These are phyloP conservation scores for Nicotiana benthamiana DNA, from an alignment of 257 asterid genomes.

Conservation along the genomic window DNA sequence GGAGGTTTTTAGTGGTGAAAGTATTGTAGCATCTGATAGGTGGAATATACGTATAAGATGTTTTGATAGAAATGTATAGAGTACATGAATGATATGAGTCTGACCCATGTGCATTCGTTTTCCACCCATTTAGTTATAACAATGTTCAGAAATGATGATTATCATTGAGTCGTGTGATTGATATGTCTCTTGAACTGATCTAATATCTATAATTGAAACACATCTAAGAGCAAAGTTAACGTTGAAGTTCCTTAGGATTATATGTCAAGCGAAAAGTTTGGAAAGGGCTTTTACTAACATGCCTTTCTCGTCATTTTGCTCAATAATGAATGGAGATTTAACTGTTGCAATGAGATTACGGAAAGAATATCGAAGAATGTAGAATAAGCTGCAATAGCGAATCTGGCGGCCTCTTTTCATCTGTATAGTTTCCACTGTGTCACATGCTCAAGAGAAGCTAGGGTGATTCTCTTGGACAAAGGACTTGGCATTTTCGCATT, in stretches of 20 bases:
- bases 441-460: not conserved
- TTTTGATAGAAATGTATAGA: not conserved
- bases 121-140: not conserved
- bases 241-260: not conserved
- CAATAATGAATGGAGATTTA: not conserved
- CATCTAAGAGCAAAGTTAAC: not conserved
- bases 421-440: not conserved
- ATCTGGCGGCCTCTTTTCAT: too few species aligned
- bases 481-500: not conserved
- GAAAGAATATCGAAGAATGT: not conserved
- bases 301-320: not conserved
- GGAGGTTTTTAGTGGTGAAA: not conserved
- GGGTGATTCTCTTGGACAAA: not conserved
- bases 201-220: not conserved
- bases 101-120: not conserved
- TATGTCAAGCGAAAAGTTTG: not conserved
- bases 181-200: not conserved
- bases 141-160: not conserved
- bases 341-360: not conserved
- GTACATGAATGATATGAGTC: not conserved
- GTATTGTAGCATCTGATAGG: not conserved
- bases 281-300: not conserved
- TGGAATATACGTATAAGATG: not conserved
- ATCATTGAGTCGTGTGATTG: too few species aligned
- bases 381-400: too few species aligned